Evolutionary conservation across 2,329 filamentous ascomycete genomes (phyloP), one percentile per base, ranked within the genome.

Genomic region (Ascochyta fabae): DNA sequence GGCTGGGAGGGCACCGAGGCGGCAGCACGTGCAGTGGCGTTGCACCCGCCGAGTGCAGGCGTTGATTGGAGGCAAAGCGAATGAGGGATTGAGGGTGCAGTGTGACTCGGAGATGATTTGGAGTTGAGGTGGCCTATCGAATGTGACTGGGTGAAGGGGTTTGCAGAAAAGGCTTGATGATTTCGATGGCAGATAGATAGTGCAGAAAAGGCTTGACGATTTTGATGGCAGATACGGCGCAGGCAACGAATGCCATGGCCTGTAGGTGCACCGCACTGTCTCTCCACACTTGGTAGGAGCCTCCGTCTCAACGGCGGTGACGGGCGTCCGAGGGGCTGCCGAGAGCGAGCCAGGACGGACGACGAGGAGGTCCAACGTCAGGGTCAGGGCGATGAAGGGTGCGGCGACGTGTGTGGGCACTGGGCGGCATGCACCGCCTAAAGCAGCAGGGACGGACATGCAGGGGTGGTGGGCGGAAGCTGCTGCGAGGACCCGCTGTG

Each of bases 101-200:
- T 61, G 62, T 64, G 64, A 65, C 12, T 56, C 64, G 65, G 65
- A 68, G 54, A 68, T 67, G 61, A 60, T 58, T 49, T 52, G 41
- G 35, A 48, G 41, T 31, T 29, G 23, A 43, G 47, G 35, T 44
- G 43, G 53, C 31, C 42, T 42, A 39, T 39, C 1, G 44, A 43
- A 23, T 7, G 46, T 46, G 46, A 46, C 10, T 27, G 52, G 10
- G 22, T 31, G 45, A 39, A 34, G 26, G 16, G 33, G 26, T n/a
- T 6, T 36, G 44, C 50, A 53, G 43, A n/a, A 43, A 23, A 4
- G 41, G 36, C 41, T 31, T 36, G 41, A 40, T 16, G 41, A 34
- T 27, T 44, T 26, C 29, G 45, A 40, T 19, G 19, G 19, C 19
- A 19, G 19, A 19, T 19, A 3, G 19, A 19, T 3, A 19, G 2